Evolutionary conservation across 1,284 basidiomycete species (phyloP).

Genomic region (Mycena citricolor): DNA sequence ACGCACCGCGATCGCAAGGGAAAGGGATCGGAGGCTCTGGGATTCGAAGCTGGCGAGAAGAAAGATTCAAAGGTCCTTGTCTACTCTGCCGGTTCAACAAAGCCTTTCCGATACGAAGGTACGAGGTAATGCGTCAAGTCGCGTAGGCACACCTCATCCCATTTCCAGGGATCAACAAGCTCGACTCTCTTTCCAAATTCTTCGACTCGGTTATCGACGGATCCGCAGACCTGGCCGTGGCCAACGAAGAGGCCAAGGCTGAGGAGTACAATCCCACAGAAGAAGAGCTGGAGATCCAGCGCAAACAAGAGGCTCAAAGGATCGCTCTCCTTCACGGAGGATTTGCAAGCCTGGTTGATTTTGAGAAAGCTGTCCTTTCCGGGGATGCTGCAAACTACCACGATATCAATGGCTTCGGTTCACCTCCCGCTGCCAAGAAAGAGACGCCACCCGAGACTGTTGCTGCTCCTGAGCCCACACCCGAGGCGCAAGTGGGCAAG

Average conservation of each 20-base stretch:
- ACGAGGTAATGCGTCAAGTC: conserved; percentile 11
- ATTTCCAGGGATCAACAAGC: conserved; percentile 56
- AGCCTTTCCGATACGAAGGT: conserved; percentile 63
- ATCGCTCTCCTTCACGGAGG: conserved; percentile 53
- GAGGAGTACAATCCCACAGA: conserved; percentile 44
- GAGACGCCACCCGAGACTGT: neutral
- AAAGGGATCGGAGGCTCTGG: conserved; percentile 53
- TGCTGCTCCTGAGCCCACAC: neutral
- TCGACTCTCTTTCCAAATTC: conserved; percentile 65
- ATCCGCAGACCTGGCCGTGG: conserved; percentile 50
- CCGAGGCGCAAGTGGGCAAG: conserved; percentile 15
- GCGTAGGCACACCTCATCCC: neutral
- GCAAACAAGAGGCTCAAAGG: conserved; percentile 51
- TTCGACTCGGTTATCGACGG: conserved; percentile 68
- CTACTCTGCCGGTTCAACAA: conserved; percentile 57
- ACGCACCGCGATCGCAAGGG: conserved; percentile 70
- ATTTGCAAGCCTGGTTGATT: conserved; percentile 49
- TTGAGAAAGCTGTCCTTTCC: conserved; percentile 48
- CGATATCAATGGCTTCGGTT: conserved; percentile 45
- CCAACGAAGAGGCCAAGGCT: conserved; percentile 38
- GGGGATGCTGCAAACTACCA: conserved; percentile 46
- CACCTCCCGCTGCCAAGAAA: conserved; percentile 29
- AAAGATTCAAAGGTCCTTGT: conserved; percentile 66
- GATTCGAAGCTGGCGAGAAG: conserved; percentile 50
- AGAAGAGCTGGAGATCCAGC: conserved; percentile 47